phyloP scores from a whole-genome alignment of 495 filamentous ascomycete species.

The Wilcoxina mikolae region DNA sequence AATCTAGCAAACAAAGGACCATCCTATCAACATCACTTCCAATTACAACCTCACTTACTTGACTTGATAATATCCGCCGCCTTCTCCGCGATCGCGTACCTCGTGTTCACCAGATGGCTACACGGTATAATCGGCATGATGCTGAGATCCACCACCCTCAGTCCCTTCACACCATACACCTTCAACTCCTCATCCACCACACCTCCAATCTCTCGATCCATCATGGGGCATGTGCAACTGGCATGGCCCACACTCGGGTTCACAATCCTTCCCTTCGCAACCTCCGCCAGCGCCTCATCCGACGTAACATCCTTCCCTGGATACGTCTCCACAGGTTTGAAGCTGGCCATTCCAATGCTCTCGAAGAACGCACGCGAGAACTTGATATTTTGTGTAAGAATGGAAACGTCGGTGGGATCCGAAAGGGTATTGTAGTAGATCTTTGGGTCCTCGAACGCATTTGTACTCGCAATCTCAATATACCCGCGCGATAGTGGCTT shows the following conservation, averaged over 20 bases:
- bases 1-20: no score
- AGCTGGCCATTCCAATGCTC: constrained; percentile 28
- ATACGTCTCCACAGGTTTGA: constrained; percentile 10
- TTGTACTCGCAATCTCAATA: constrained; percentile 31
- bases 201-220: constrained; percentile 36
- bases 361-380: constrained; percentile 30
- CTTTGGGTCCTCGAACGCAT: constrained; percentile 28
- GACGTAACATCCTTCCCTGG: background rate
- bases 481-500: constrained; percentile 34
- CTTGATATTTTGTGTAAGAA: constrained; percentile 31
- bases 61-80: constrained; percentile 36
- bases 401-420: constrained; percentile 32
- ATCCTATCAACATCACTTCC: no score
- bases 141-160: constrained; percentile 42
- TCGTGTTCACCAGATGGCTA: constrained; percentile 37
- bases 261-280: background rate
- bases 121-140: constrained; percentile 43
- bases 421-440: constrained; percentile 31
- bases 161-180: constrained; percentile 37
- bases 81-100: constrained; percentile 49
- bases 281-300: constrained; percentile 1
- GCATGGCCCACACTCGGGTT: constrained; percentile 29
- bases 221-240: constrained; percentile 35
- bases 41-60: no score
- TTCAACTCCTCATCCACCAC: constrained; percentile 33